A percentile compares a stretch with the other conserved stretches of the same genome.
Evolutionary conservation across 2,329 filamentous ascomycete genomes (phyloP).

Genomic region (Cladosporium sp.): DNA sequence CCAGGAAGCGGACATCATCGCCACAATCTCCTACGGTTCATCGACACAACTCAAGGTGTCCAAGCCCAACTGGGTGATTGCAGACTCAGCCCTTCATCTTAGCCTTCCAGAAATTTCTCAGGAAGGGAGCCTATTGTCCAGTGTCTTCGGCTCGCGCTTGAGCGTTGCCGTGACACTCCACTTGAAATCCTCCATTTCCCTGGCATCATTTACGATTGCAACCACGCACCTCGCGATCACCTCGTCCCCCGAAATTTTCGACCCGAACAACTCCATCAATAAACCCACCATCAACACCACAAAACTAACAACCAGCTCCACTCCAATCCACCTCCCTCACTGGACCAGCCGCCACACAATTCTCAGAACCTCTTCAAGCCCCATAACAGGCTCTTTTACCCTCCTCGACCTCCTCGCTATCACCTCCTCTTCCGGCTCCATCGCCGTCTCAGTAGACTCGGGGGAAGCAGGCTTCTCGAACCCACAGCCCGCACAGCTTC

Average conservation of each 20-base stretch:
- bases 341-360: conserved; percentile 37
- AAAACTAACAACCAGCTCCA: conserved; percentile 33
- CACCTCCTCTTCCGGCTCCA: conserved; percentile 37
- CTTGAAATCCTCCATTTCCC: conserved; percentile 29
- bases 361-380: conserved; percentile 37
- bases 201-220: conserved; percentile 33
- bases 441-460: conserved; percentile 38
- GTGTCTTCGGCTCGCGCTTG: conserved; percentile 30
- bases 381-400: conserved; percentile 39
- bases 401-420: conserved; percentile 39
- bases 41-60: conserved; percentile 17
- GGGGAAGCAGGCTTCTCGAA: conserved; percentile 28
- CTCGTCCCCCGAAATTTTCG: conserved; percentile 30
- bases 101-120: background rate
- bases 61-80: background rate
- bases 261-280: background rate
- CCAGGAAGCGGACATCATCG: conserved; percentile 34
- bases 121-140: background rate
- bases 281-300: conserved; percentile 28
- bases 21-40: conserved; percentile 35
- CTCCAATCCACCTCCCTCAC: conserved; percentile 29
- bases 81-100: background rate
- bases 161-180: conserved; percentile 36
- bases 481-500: conserved; percentile 35
- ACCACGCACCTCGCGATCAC: conserved; percentile 37